Percentiles rank a stretch among this genome's conserved stretches.
phyloP scores from a whole-genome alignment of 768 basidiomycete species.

The Tulasnella sp. region DNA sequence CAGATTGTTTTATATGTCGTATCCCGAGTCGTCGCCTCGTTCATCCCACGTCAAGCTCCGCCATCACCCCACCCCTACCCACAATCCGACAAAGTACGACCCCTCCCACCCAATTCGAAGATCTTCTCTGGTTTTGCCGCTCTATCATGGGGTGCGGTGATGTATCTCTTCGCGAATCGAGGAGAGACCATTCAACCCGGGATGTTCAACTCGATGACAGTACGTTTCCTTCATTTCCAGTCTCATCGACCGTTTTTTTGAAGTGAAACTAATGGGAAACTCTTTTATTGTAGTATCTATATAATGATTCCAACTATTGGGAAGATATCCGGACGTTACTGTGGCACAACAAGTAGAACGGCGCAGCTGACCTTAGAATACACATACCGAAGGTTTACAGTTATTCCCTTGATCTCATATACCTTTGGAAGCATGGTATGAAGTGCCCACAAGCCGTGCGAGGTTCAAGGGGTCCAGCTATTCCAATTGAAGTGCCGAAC shows the following conservation, averaged over 20 bases:
- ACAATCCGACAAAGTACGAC: constrained; percentile 31
- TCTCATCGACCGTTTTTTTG: too few relatives aligned
- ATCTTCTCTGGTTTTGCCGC: constrained; percentile 85
- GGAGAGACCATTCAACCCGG: constrained; percentile 91
- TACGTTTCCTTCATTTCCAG: not conserved
- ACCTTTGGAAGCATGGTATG: too few relatives aligned
- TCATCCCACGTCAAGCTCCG: constrained; percentile 66
- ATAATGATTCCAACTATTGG: constrained; percentile 88
- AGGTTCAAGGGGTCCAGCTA: too few relatives aligned
- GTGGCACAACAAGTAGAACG: constrained; percentile 84
- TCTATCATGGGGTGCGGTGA: constrained; percentile 86
- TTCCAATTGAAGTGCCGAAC: too few relatives aligned
- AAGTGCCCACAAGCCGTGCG: too few relatives aligned
- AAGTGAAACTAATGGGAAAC: too few relatives aligned
- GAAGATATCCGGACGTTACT: constrained; percentile 67
- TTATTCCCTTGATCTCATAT: too few relatives aligned
- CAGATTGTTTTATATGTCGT: constrained; percentile 96
- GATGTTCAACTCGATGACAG: constrained; percentile 86
- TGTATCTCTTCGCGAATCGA: constrained; percentile 87
- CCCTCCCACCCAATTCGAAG: constrained; percentile 71
- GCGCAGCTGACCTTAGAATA: too few relatives aligned
- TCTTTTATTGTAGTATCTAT: constrained; percentile 69
- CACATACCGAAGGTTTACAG: too few relatives aligned
- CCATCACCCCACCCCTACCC: constrained; percentile 25
- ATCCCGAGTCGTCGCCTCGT: constrained; percentile 82